Evolutionary conservation across 2,329 filamentous ascomycete genomes (phyloP).

Genomic region (Neonectria sp.): DNA sequence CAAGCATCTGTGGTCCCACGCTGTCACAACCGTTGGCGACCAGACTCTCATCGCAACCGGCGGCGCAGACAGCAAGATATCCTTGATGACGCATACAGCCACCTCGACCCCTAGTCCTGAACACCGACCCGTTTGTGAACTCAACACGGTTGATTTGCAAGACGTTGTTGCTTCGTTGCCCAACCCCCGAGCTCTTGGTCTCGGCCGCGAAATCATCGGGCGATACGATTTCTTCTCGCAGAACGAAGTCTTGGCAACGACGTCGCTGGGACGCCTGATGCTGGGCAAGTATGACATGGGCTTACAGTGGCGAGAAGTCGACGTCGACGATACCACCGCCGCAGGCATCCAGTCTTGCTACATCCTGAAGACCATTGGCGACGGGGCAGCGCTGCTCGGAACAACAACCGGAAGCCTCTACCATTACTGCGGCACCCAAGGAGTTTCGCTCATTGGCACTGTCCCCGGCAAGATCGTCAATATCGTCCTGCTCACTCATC

Average conservation of each 20-base stretch:
- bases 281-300: conserved; percentile 55
- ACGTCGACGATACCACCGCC: conserved; percentile 51
- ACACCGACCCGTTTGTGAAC: conserved; percentile 7
- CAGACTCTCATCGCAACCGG: conserved; percentile 76
- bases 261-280: conserved; percentile 73
- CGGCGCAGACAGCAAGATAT: conserved; percentile 84
- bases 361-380: conserved; percentile 58
- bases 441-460: conserved; percentile 54
- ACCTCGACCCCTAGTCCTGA: not conserved
- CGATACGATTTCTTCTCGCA: conserved; percentile 75
- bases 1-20: conserved; percentile 91
- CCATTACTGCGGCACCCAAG: conserved; percentile 54
- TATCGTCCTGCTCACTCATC: conserved; percentile 58
- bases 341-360: conserved; percentile 63
- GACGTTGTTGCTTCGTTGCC: conserved; percentile 49
- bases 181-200: conserved; percentile 15
- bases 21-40: conserved; percentile 53
- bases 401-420: conserved; percentile 65
- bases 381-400: conserved; percentile 62
- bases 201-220: conserved; percentile 64
- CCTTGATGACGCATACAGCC: conserved; percentile 56
- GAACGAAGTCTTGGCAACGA: conserved; percentile 68
- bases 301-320: conserved; percentile 62
- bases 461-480: conserved; percentile 67
- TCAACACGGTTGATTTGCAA: conserved; percentile 50